These are phyloP conservation scores for Trichoderma sp. DNA, from an alignment of 2,329 filamentous ascomycete genomes.

Conservation along the genomic window DNA sequence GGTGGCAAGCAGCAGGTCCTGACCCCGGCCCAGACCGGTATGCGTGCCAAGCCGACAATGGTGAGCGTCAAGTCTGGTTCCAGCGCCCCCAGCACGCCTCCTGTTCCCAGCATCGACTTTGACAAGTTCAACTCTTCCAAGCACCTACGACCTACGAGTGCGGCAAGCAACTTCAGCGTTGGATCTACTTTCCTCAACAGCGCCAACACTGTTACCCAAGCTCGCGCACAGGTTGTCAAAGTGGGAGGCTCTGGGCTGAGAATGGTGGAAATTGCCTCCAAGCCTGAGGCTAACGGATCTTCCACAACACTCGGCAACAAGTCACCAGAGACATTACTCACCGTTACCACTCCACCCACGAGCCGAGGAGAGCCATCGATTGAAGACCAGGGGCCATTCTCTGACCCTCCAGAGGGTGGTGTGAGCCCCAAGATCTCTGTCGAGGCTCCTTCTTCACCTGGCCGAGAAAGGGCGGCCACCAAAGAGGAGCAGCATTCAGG, in stretches of 20 bases:
- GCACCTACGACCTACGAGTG: slow-evolving; percentile 51
- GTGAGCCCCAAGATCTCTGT: slow-evolving; percentile 29
- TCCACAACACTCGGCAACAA: slow-evolving; percentile 27
- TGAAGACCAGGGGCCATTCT: slow-evolving; percentile 54
- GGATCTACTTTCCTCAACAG: slow-evolving; percentile 69
- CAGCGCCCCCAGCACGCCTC: slow-evolving; percentile 61
- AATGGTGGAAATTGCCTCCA: slow-evolving; percentile 46
- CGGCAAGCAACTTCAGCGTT: slow-evolving; percentile 63
- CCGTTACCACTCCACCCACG: neutral
- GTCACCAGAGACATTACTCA: neutral
- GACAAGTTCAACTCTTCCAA: slow-evolving; percentile 52
- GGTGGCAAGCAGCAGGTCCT: slow-evolving; percentile 85
- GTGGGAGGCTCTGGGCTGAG: slow-evolving; percentile 53
- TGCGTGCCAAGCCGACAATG: slow-evolving; percentile 85
- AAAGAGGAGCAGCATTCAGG: slow-evolving; percentile 33
- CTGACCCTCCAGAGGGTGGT: slow-evolving; percentile 51
- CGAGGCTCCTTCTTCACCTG: neutral
- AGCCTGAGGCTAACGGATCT: slow-evolving; percentile 40
- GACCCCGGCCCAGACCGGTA: slow-evolving; percentile 81
- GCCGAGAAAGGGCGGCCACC: neutral
- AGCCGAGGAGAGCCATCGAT: slow-evolving; percentile 51
- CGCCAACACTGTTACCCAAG: slow-evolving; percentile 60
- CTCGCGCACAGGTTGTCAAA: slow-evolving; percentile 61
- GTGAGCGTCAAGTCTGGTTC: slow-evolving; percentile 83
- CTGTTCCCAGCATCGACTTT: slow-evolving; percentile 71